Conservation (phyloP, 1,284 basidiomycete species). For the Polyporus tsugae region DNA sequence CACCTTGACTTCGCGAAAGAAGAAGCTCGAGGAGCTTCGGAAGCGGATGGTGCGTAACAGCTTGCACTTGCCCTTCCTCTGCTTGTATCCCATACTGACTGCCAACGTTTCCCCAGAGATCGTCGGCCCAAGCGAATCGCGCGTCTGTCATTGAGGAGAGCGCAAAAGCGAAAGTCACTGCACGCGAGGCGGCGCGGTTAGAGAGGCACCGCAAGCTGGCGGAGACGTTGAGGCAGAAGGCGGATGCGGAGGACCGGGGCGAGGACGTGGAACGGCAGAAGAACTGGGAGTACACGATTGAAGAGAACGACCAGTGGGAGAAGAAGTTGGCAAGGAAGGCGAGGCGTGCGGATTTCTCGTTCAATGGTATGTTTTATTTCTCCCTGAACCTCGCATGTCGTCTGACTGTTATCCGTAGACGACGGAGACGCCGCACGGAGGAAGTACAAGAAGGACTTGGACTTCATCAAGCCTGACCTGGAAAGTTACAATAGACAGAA, state of each 20-base stretch:
- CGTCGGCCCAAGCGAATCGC: slow-evolving; percentile 83
- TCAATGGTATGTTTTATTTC: slow-evolving; percentile 64
- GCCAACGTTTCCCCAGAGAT: slow-evolving; percentile 56
- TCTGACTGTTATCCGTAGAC: slow-evolving; percentile 57
- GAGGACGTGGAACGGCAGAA: slow-evolving; percentile 82
- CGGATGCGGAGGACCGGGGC: slow-evolving; percentile 88
- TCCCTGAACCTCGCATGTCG: slow-evolving; percentile 32
- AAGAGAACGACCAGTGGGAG: slow-evolving; percentile 96
- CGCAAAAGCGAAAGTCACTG: slow-evolving; percentile 76
- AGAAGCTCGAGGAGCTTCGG: slow-evolving; percentile 79
- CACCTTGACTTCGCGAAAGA: slow-evolving; percentile 76
- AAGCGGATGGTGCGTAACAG: slow-evolving; percentile 74
- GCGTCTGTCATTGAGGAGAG: slow-evolving; percentile 85
- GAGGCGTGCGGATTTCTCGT: slow-evolving; percentile 82
- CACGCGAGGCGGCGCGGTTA: slow-evolving; percentile 80
- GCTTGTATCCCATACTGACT: slow-evolving; percentile 12
- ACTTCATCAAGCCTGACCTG: slow-evolving; percentile 87
- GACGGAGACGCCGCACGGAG: slow-evolving; percentile 89
- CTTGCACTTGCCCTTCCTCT: slow-evolving; percentile 21
- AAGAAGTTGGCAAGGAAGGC: slow-evolving; percentile 82
- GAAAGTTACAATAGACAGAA: slow-evolving; percentile 88
- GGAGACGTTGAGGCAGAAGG: slow-evolving; percentile 86
- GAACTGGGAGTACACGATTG: slow-evolving; percentile 94
- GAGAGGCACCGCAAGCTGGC: slow-evolving; percentile 91
- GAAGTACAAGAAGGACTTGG: slow-evolving; percentile 91